These are phyloP conservation scores for Vitis rotundifolia DNA, from an alignment of 164 flowering plant species.

Conservation along the genomic window DNA sequence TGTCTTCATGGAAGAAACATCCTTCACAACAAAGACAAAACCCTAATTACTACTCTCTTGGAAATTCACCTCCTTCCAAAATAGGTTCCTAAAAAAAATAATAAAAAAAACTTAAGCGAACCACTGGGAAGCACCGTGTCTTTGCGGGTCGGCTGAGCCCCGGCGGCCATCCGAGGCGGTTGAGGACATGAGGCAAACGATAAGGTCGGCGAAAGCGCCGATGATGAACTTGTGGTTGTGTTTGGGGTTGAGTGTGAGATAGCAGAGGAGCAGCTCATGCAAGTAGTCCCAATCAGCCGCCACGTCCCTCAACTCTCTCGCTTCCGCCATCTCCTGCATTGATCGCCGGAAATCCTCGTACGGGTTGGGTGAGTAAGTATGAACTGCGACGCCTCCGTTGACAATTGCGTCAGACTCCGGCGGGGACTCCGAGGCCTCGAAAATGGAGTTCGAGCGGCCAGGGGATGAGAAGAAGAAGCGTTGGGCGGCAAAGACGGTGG, in stretches of 20 bases:
- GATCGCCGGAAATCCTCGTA: conserved; percentile 45
- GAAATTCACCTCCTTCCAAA: not conserved
- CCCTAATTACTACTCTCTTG: no score
- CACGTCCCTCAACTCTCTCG: conserved; percentile 27
- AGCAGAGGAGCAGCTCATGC: conserved; percentile 68
- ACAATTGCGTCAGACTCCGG: conserved; percentile 14
- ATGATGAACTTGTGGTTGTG: conserved; percentile 66
- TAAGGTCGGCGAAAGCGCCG: conserved; percentile 66
- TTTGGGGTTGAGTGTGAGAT: conserved; percentile 57
- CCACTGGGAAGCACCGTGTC: conserved; percentile 8
- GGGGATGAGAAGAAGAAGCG: conserved; percentile 92
- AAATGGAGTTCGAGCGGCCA: conserved; percentile 71
- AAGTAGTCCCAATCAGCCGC: conserved; percentile 50
- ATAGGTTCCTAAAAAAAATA: not conserved
- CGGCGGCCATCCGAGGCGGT: not conserved
- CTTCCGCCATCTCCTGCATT: conserved; percentile 62
- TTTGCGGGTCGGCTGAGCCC: not conserved
- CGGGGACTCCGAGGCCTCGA: conserved; percentile 31
- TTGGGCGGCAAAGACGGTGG: conserved; percentile 63
- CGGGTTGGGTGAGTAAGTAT: conserved; percentile 57
- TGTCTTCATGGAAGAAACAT: conserved; percentile 11
- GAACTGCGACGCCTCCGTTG: conserved; percentile 47
- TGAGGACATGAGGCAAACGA: conserved; percentile 31
- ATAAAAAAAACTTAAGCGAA: conserved; percentile 1
- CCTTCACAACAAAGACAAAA: conserved; percentile 3